These are phyloP conservation scores for Eutypella sp. DNA, from an alignment of 2,329 filamentous ascomycete genomes.

Conservation along the genomic window DNA sequence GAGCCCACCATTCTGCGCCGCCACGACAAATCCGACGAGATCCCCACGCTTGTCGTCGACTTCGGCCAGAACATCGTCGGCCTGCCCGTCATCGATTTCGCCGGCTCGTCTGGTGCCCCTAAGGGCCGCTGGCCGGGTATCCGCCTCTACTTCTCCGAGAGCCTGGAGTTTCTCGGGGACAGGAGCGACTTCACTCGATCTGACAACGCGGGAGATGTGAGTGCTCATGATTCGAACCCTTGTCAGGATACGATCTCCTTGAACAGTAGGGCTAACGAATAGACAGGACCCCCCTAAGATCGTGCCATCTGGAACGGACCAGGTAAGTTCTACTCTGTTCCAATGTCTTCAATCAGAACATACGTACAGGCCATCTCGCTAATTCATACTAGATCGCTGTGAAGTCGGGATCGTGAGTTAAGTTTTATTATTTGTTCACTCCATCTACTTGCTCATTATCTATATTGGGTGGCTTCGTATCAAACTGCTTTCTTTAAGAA, in stretches of 20 bases:
- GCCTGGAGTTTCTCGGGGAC: constrained; percentile 37
- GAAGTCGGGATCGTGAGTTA: constrained; percentile 17
- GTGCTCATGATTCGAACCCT: too few species aligned
- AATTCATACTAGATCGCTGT: constrained; percentile 37
- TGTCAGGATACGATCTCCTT: too few species aligned
- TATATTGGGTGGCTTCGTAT: not conserved
- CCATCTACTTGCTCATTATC: not conserved
- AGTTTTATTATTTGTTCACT: not conserved
- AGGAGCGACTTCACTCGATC: constrained; percentile 46
- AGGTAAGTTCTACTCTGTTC: constrained; percentile 27
- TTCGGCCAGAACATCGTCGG: constrained; percentile 46
- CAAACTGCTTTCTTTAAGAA: not conserved
- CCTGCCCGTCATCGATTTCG: constrained; percentile 37
- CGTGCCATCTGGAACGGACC: constrained; percentile 43
- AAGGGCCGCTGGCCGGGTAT: constrained; percentile 32
- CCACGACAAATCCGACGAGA: constrained; percentile 6
- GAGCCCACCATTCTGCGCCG: constrained; percentile 29
- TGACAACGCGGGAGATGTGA: constrained; percentile 32
- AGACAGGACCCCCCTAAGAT: constrained; percentile 21
- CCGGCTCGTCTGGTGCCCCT: constrained; percentile 23
- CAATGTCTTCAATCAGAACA: not conserved
- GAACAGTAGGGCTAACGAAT: not conserved
- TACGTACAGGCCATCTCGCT: not conserved
- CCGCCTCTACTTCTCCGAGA: constrained; percentile 45
- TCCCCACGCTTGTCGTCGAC: constrained; percentile 40